Evolutionary conservation across 305 asterid genomes (phyloP), one percentile per base, ranked within the genome.

Genomic region (Solanum hybrid): DNA sequence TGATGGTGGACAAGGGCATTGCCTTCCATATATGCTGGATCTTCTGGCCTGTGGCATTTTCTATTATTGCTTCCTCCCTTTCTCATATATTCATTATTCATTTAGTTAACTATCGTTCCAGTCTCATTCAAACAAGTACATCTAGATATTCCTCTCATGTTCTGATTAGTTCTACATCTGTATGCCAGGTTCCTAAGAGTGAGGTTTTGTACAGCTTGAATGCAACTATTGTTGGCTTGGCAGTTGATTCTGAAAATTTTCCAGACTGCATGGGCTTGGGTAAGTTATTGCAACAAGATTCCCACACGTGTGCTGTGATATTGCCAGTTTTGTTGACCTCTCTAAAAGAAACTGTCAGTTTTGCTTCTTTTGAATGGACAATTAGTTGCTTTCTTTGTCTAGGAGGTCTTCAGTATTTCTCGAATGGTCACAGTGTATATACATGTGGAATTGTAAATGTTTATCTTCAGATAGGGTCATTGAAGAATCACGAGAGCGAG

Each of bases 191-290:
- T 46, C 95, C 97, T 13, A 90, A 73, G 86, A 76, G 91, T 46
- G 99, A 96, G 93, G 93, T 93, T 72, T 94, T 94, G 92, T 93
- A 95, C 96, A 93, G 98, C 90, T 95, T 97, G 94, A 97, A 97
- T 93, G 99, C 96, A 34, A 92, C 95, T 87, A 93, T 96, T 46
- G 96, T 97, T 91, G 99, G 99, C 81, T 92, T 97, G 88, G 98
- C 97, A 37, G 92, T 93, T 92, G 91, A 92, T 91, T 90, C 97
- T 12, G 94, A 94, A 89, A 89, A 91, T 81, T 91, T 92, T 88
- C 96, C 98, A 90, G 96, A 89, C 34, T 97, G 99, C 92, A 96
- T 96, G 87, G 98, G 99, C 86, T 92, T 97, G 91, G 99, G 99
- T 97, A 88, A 81, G 98, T 94, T 77, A 64, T 79, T 42, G 26